Conservation (phyloP, 1,139 yeast genomes). For the Candida sanyaensis region DNA sequence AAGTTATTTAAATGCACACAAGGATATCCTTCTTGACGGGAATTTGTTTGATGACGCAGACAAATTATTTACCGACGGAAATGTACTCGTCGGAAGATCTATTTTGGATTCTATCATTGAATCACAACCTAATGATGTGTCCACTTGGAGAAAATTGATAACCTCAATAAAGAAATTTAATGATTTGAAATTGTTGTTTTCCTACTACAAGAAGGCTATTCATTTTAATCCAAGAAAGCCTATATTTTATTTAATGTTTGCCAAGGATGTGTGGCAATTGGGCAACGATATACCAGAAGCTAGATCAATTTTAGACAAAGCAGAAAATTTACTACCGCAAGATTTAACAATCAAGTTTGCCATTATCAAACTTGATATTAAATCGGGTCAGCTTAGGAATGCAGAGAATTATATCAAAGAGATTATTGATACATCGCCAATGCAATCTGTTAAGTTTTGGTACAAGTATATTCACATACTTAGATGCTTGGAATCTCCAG, state of each 20-base stretch:
- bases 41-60: conserved; percentile 35
- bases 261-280: conserved; percentile 64
- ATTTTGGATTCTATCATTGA: conserved; percentile 51
- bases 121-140: conserved; percentile 47
- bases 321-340: conserved; percentile 22
- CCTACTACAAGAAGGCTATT: conserved; percentile 54
- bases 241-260: conserved; percentile 64
- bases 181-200: conserved; percentile 37
- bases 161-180: conserved; percentile 41
- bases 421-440: conserved; percentile 22
- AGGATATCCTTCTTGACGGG: background rate
- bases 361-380: conserved; percentile 61
- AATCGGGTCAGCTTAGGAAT: conserved; percentile 30
- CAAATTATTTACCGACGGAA: conserved; percentile 24
- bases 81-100: conserved; percentile 40
- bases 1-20: conserved; percentile 17
- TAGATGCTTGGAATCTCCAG: conserved; percentile 29
- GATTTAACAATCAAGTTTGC: conserved; percentile 71
- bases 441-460: conserved; percentile 55
- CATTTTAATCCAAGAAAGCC: conserved; percentile 48
- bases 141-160: conserved; percentile 59
- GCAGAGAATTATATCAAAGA: conserved; percentile 44
- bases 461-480: conserved; percentile 61
- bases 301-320: conserved; percentile 34
- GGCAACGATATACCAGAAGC: conserved; percentile 54